Base-by-base conservation (phyloP, 352 stramenopile genomes). In the Vaucheria bursata region DNA sequence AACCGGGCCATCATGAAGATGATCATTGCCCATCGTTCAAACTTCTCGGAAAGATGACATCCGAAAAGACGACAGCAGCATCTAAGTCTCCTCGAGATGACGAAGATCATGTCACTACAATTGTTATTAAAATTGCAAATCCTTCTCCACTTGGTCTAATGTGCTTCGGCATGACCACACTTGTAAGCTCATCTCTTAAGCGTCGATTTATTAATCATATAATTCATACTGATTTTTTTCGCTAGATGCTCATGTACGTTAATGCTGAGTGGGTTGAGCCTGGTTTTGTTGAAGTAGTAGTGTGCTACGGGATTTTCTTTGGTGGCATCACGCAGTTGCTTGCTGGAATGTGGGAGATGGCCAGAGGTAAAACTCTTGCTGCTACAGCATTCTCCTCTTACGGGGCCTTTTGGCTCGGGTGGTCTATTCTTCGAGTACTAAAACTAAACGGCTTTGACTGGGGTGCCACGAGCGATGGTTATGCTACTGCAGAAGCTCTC, bases 171-270 rank as follows among this genome's bases (percentile, higher is more conserved):
- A 2, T 68, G 2, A 68, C 53, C 8, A 68, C 53, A 2, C 2
- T 68, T 31, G 53, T 68, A 34, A 68, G 53, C 45, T 59, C 12
- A 12, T 12, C 45, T 59, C 12, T 59, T 12, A 12, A 59, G 12
- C 12, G 45, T 25, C 25, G 31, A 37, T 31, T 7, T 2, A 68
- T 34, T 2, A 31, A 2, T 34, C 53, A 18, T 59, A 25, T 25
- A 18, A 31, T 68, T 2, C 53, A 31, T 68, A 2, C 53, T 34
- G 2, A 31, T 8, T 34, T 2, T 7, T 2, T 7, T 68, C 37
- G 6, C 2, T 34, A 68, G 53, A 68, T 68, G 53, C 53, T 68
- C 53, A 68, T 68, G 53, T 68, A 68, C 53, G 37, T 68, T 34
- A 34, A 68, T 2, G 53, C 53, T 2, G 53, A 68, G 53, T 68